Evolutionary conservation across 2,329 filamentous ascomycete species (phyloP), one percentile per base, ranked within the genome.

Genomic region (Fusarium nanum): DNA sequence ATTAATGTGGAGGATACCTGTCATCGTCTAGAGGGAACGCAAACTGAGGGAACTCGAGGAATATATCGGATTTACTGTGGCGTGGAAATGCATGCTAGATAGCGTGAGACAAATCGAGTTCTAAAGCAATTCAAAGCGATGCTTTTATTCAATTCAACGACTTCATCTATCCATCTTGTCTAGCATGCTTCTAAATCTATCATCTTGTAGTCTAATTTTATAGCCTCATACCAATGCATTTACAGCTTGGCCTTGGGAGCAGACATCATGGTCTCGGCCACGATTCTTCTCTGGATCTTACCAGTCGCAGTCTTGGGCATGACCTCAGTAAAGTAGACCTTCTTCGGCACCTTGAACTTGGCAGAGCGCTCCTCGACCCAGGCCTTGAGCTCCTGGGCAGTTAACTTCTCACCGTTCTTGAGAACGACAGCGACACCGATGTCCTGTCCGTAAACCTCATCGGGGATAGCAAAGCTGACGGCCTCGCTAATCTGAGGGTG

Each of bases 221-320:
- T 56, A 8, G 46, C 44, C 11, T 50, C 30, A 28, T 37, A 37
- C 47, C n/a, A 30, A 48, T 20, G n/a, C 42, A 16, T 47, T 76
- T 86, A 89, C 71, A 89, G 78, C 80, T 87, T 88, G 16, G 86
- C 82, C 78, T 85, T 87, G 56, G 80, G 79, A 58, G 71, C 68
- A 84, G 92, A 92, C 79, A 91, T 84, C 92, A 97, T 95, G 30
- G 88, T 88, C 80, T 95, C 92, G 16, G 93, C 93, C n/a, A 97
- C 93, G 75, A 94, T 93, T 67, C 92, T 87, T 66, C 93, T 85
- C 81, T 97, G 93, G 63, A 97, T 92, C 85, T 97, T 97, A 59
- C 93, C 93, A 8, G 93, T 97, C n/a, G 93, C 93, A 6, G 93
- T 95, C 86, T 97, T 97, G 68, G 93, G 93, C 89, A 97, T 97